phyloP scores from a whole-genome alignment of 176 grass and related monocot species.

The Triticum urartu region DNA sequence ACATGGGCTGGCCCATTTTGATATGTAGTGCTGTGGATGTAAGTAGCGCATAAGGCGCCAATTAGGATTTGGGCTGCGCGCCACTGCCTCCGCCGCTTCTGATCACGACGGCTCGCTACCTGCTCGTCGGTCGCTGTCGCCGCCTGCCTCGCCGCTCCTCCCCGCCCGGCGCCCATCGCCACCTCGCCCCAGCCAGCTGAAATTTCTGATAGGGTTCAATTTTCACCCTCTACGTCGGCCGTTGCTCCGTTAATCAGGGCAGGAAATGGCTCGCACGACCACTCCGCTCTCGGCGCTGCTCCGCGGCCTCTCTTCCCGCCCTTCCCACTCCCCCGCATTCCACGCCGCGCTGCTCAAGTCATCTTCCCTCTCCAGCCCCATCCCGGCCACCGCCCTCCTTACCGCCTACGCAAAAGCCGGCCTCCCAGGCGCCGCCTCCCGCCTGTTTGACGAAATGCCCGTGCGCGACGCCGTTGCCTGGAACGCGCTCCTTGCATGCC shows the following conservation, averaged over 20 bases:
- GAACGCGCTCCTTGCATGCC: constrained; percentile 59
- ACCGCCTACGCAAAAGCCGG: constrained; percentile 31
- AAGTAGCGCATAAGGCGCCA: too few relatives aligned
- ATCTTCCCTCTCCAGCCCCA: constrained; percentile 24
- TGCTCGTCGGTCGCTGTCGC: neutral
- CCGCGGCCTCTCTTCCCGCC: constrained; percentile 23
- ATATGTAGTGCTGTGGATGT: too few relatives aligned
- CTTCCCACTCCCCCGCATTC: neutral
- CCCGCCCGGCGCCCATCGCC: too few relatives aligned
- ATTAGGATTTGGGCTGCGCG: too few relatives aligned
- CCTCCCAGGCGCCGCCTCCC: constrained; percentile 30
- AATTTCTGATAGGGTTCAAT: neutral
- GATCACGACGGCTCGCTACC: too few relatives aligned
- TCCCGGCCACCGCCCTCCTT: constrained; percentile 59
- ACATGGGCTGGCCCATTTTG: too few relatives aligned
- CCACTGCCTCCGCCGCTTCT: neutral
- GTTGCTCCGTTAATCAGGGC: neutral
- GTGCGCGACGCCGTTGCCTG: constrained; percentile 47
- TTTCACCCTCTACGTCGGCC: neutral
- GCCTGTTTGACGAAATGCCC: constrained; percentile 67
- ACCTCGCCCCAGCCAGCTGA: neutral
- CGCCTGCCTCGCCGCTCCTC: neutral
- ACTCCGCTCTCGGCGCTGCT: constrained; percentile 22
- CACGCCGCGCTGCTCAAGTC: constrained; percentile 44
- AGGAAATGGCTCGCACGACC: neutral